These are phyloP conservation scores for Brassica carinata DNA, from an alignment of 345 rosid species.

Conservation along the genomic window DNA sequence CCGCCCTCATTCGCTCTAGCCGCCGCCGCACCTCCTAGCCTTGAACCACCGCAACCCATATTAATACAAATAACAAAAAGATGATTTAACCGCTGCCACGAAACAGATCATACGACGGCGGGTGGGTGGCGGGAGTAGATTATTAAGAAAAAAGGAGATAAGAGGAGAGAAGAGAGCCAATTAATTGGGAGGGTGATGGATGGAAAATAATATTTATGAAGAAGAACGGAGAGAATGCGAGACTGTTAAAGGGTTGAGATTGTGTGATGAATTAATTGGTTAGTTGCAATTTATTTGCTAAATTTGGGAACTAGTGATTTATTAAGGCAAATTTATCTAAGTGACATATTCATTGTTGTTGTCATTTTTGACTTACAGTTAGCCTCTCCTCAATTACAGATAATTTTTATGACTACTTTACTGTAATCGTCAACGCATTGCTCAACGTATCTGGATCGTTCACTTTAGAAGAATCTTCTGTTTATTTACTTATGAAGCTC, in stretches of 20 bases:
- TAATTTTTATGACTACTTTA: not conserved
- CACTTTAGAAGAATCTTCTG: not conserved
- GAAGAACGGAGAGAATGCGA: conserved; percentile 13
- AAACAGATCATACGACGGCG: conserved; percentile 22
- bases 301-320: conserved; percentile 23
- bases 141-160: not conserved
- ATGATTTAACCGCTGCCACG: conserved; percentile 21
- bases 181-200: conserved; percentile 4
- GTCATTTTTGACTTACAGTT: conserved; percentile 28
- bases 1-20: conserved; percentile 20
- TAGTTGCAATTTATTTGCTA: conserved; percentile 29
- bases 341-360: conserved; percentile 21
- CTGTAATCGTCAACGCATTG: not conserved
- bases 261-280: conserved; percentile 26
- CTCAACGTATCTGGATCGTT: not conserved
- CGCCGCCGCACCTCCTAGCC: conserved; percentile 20
- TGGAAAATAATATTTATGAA: conserved; percentile 19
- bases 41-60: conserved; percentile 42
- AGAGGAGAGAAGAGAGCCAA: conserved; percentile 16
- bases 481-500: not conserved
- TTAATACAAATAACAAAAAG: conserved; percentile 9
- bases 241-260: conserved; percentile 32
- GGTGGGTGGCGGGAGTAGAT: conserved; percentile 19
- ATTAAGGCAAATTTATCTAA: conserved; percentile 29
- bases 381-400: conserved; percentile 3